Conservation (phyloP, 495 filamentous ascomycete genomes). For the Penicillium macrosclerotiorum region DNA sequence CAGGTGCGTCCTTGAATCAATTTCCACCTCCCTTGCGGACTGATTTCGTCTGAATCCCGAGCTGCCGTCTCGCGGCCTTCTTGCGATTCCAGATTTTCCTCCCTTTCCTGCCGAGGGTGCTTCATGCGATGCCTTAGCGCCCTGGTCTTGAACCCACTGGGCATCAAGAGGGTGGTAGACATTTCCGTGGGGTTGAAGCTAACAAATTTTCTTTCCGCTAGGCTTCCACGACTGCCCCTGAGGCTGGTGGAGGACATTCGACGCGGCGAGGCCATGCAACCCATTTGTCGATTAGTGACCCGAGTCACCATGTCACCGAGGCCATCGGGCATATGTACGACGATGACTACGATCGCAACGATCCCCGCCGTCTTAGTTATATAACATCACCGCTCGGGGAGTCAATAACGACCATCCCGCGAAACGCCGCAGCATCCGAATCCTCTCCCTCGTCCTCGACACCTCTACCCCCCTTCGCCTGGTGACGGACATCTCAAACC, state of each 20-base stretch:
- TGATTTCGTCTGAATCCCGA: background rate
- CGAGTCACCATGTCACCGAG: slow-evolving; percentile 95
- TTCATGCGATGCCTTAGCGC: background rate
- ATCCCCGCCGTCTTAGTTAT: slow-evolving; percentile 64
- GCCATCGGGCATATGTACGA: slow-evolving; percentile 96
- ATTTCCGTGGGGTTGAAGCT: too few species aligned
- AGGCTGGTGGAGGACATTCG: slow-evolving; percentile 53
- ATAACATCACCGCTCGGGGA: slow-evolving; percentile 52
- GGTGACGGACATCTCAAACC: slow-evolving; percentile 21
- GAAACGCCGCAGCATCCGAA: slow-evolving; percentile 45
- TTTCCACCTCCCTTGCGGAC: slow-evolving; percentile 9
- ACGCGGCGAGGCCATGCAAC: slow-evolving; percentile 61
- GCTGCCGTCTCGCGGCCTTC: too few species aligned
- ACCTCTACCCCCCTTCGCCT: slow-evolving; percentile 26
- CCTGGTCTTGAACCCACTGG: background rate
- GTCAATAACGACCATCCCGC: slow-evolving; percentile 45
- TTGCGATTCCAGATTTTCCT: slow-evolving; percentile 1
- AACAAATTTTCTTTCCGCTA: slow-evolving; percentile 18
- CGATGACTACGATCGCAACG: slow-evolving; percentile 67
- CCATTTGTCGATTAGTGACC: slow-evolving; percentile 71
- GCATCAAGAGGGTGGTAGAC: too few species aligned
- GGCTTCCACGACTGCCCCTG: slow-evolving; percentile 54
- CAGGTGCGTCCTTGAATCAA: slow-evolving; percentile 35
- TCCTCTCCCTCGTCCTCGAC: slow-evolving; percentile 37
- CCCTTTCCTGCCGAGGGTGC: background rate